A percentile compares a stretch with the other conserved stretches of the same genome.
Conservation (phyloP, 345 rosid species). For the Firmiana major region DNA sequence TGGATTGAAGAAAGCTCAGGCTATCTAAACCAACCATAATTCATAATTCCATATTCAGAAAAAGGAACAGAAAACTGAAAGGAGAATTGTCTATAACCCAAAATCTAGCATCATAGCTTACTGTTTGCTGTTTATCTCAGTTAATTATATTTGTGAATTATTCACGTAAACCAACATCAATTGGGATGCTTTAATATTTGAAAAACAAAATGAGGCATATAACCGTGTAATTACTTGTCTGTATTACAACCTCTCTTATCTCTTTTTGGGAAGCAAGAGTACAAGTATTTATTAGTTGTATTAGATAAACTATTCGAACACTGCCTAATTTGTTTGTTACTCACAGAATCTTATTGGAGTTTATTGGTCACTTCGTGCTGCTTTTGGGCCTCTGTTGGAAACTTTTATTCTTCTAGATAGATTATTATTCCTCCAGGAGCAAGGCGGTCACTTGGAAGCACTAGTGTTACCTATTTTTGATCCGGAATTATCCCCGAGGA, state of each 20-base stretch:
- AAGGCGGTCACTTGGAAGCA: constrained; percentile 46
- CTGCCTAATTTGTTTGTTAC: constrained; percentile 7
- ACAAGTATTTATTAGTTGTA: neutral
- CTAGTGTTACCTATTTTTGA: constrained; percentile 77
- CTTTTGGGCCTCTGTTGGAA: constrained; percentile 80
- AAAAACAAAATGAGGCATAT: neutral
- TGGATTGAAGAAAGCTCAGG: neutral
- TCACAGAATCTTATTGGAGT: constrained; percentile 75
- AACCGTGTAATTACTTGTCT: neutral
- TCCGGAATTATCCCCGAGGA: constrained; percentile 82
- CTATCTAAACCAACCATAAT: neutral
- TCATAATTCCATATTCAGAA: neutral
- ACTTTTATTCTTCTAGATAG: constrained; percentile 82
- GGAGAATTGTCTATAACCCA: neutral
- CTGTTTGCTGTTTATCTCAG: neutral
- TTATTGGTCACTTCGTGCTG: constrained; percentile 93
- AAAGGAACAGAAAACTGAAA: neutral
- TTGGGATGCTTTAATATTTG: neutral
- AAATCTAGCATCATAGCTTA: neutral
- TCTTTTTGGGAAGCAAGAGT: neutral
- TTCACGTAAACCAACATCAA: neutral
- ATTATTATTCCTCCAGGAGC: constrained; percentile 87
- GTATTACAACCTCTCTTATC: neutral
- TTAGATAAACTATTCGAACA: neutral
- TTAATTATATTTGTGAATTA: neutral